Evolutionary conservation across 345 rosid species (phyloP), one percentile per base, ranked within the genome.

Genomic region (Acer yangbiense): DNA sequence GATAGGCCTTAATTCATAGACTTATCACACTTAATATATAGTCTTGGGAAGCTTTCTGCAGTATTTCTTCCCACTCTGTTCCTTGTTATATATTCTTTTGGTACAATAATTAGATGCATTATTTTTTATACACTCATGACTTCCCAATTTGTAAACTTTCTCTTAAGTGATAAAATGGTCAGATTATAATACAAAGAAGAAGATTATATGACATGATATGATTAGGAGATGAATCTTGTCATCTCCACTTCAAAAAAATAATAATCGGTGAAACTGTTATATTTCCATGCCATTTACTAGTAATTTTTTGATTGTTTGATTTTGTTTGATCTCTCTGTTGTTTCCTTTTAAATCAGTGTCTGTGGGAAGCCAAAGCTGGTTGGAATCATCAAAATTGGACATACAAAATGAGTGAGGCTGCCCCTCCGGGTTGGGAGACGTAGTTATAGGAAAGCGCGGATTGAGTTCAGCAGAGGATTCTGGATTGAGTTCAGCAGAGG

Each of bases 41-140:
- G 18, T 46, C 4, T 32, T 63, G 13, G 41, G 77, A 74, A 48
- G 77, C 62, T 25, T 48, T 48, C 68, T 63, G 77, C 62, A 64
- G 29, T 32, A 4, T 23, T 46, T 48, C 35, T 62, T 25, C 27
- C 27, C 27, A 25, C 27, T 25, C 27, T 25, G 58, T 43, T 61
- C 32, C 52, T 61, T 7, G 3, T 2, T 9, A 21, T 21, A 50
- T 14, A 16, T 41, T 21, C 13, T 20, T 66, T 65, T 21, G 43
- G 20, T 5, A 21, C 39, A 52, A 65, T 50, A 75, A 32, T n/a
- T 65, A 52, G 35, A 32, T 32, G 48, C 27, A 64, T 6, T 18
- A 46, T 48, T 25, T 29, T 29, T 13, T 18, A 9, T 25, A 48
- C 11, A 11, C 11, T 63, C 25, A 2, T 9, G 13, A 50, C 20